Evolutionary conservation across 106 monocot species (phyloP).

Genomic region (Dioscorea dumetorum): DNA sequence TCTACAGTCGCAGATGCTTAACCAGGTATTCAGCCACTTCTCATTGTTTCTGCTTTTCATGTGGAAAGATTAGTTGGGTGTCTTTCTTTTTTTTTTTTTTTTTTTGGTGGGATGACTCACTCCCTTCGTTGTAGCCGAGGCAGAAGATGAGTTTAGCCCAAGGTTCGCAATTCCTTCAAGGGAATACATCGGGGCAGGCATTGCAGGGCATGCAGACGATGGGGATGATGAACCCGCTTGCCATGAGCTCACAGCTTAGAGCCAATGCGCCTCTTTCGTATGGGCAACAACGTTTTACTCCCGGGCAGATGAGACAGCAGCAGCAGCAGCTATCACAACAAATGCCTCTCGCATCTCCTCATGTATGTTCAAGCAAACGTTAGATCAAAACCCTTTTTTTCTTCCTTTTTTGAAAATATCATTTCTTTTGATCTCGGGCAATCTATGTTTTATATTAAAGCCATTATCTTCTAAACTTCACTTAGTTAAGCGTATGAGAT

Average conservation of each 20-base stretch:
- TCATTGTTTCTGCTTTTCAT: background rate
- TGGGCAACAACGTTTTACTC: conserved; percentile 46
- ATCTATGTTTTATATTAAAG: no score
- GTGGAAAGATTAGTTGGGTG: background rate
- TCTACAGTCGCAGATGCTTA: conserved; percentile 69
- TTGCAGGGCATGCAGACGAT: conserved; percentile 76
- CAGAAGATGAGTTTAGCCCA: conserved; percentile 59
- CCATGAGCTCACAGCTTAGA: conserved; percentile 65
- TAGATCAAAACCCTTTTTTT: background rate
- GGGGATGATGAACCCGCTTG: conserved; percentile 56
- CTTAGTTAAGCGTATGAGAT: no score
- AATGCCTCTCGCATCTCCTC: conserved; percentile 55
- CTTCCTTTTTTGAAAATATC: background rate
- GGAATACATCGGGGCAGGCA: conserved; percentile 60
- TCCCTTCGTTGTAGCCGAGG: conserved; percentile 44
- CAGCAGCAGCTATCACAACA: conserved; percentile 59
- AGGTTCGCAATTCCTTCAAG: conserved; percentile 52
- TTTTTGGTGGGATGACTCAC: background rate
- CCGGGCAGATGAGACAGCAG: conserved; percentile 69
- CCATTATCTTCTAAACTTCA: no score
- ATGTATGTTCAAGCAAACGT: conserved; percentile 28
- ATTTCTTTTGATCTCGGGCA: no score
- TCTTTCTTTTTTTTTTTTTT: no score
- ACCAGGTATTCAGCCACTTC: conserved; percentile 30
- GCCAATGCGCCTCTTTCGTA: conserved; percentile 58